These are phyloP conservation scores for Saxophila tyrrhenica DNA, from an alignment of 495 filamentous ascomycete genomes.

Conservation along the genomic window DNA sequence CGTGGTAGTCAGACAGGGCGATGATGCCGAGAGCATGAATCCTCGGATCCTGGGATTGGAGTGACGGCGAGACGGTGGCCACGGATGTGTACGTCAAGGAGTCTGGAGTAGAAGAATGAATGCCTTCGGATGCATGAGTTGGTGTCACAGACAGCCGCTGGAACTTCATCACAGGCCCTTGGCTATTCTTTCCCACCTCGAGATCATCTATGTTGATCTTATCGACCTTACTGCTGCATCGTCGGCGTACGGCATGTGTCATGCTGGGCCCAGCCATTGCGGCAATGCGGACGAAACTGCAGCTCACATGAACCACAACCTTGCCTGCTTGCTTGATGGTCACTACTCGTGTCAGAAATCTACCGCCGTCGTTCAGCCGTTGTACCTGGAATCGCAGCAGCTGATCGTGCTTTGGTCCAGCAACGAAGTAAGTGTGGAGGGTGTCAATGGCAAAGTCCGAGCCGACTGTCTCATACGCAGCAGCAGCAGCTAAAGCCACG, in stretches of 20 bases:
- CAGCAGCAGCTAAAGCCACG: background rate
- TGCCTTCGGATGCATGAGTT: background rate
- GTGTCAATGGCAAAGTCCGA: background rate
- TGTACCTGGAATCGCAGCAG: background rate
- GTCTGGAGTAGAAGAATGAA: background rate
- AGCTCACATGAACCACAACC: background rate
- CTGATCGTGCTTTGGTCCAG: background rate
- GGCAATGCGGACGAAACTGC: background rate
- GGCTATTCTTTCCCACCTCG: background rate
- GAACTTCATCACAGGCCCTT: background rate
- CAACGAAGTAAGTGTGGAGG: background rate
- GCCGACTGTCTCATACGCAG: background rate
- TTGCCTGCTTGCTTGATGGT: background rate
- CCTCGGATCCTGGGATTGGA: background rate
- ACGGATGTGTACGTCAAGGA: background rate
- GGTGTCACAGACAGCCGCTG: background rate
- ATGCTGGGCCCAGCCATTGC: background rate
- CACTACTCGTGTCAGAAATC: background rate
- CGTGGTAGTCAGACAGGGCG: constrained; percentile 1
- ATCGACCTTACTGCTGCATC: background rate
- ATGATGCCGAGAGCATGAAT: background rate
- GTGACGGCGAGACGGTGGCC: background rate
- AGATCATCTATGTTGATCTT: background rate
- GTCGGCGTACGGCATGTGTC: background rate
- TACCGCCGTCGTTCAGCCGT: background rate